Percentiles rank a stretch among this genome's conserved stretches.
Conservation (phyloP, 2,329 filamentous ascomycete genomes). For the Claviceps cyperi region DNA sequence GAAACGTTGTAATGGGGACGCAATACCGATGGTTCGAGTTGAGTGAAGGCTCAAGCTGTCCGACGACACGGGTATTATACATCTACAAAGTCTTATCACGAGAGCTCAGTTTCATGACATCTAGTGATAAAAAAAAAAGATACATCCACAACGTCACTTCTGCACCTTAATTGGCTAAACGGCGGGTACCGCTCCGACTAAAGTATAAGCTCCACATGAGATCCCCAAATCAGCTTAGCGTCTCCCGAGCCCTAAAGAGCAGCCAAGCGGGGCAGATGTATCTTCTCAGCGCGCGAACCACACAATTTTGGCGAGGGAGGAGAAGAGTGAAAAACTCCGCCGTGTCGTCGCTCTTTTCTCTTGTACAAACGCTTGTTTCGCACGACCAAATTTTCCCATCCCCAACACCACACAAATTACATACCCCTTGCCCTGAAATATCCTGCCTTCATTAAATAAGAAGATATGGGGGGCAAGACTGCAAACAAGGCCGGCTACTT, state of each 20-base stretch:
- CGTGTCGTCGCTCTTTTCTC: neutral
- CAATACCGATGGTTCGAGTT: neutral
- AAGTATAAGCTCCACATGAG: neutral
- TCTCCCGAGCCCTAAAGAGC: constrained; percentile 23
- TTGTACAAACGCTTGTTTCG: neutral
- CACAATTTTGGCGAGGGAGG: constrained; percentile 15
- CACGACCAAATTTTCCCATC: constrained; percentile 5
- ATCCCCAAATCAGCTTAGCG: constrained; percentile 14
- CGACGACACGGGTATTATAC: neutral
- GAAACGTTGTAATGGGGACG: neutral
- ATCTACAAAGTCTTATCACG: neutral
- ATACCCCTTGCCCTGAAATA: constrained; percentile 72
- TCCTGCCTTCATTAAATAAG: constrained; percentile 86
- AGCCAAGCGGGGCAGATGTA: neutral
- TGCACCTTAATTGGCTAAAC: neutral
- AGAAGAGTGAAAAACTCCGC: constrained; percentile 8
- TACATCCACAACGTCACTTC: neutral
- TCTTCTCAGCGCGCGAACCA: constrained; percentile 7
- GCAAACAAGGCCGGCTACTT: constrained; percentile 94
- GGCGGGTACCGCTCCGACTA: neutral
- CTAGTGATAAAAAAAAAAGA: neutral
- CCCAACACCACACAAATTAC: constrained; percentile 12
- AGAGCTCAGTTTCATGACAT: neutral
- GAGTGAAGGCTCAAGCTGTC: neutral
- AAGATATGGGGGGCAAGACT: constrained; percentile 98